Base-by-base conservation (phyloP, 371 early-diverging fungal species). In the Thermomucor indicae-seudaticae region DNA sequence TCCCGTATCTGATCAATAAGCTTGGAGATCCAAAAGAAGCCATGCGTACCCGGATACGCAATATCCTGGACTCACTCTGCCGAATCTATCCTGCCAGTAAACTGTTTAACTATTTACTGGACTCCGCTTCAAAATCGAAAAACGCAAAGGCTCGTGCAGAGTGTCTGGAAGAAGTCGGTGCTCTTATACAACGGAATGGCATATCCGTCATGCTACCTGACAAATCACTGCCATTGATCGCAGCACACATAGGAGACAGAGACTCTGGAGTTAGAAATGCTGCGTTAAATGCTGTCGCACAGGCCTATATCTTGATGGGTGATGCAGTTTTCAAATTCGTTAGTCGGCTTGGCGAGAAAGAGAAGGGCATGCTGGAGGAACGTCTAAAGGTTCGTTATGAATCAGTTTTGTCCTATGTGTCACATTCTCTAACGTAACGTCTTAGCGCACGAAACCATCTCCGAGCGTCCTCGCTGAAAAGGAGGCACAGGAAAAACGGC, bases 11-110 rank as follows among this genome's bases (percentile, higher is more conserved):
- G 41, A 80, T 92, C 43, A 72, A 70, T 43, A 86, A 64, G 65
- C 55, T 88, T 17, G 93, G 93, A 12, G 92, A 93, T 55, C 78
- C 80, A 38, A 94, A 94, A 52, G 94, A 93, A 55, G 67, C 73
- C 4, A 84, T 94, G 65, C 77, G 91, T 11, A 62, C 65, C 10
- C 77, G 85, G 40, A 70, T 92, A 5, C 79, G 89, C 2, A 71
- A 60, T 5, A 79, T 92, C 17, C 56, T 92, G 31, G 79, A 80
- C 47, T 65, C 74, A 38, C 23, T 92, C 4, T 70, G 78, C 19
- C 72, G 78, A 8, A 68, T 94, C 10, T 92, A 89, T 55, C 89
- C 95, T n/a, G 78, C 88, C 3, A 84, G 84, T 55, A 91, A 89
- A 57, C 55, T 91, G 38, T 85, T 92, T 55, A 61, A 63, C 5